A percentile compares a stretch with the other conserved stretches of the same genome.
Conservation (phyloP, 1,284 basidiomycete genomes). For the Porphyrellus sp. region DNA sequence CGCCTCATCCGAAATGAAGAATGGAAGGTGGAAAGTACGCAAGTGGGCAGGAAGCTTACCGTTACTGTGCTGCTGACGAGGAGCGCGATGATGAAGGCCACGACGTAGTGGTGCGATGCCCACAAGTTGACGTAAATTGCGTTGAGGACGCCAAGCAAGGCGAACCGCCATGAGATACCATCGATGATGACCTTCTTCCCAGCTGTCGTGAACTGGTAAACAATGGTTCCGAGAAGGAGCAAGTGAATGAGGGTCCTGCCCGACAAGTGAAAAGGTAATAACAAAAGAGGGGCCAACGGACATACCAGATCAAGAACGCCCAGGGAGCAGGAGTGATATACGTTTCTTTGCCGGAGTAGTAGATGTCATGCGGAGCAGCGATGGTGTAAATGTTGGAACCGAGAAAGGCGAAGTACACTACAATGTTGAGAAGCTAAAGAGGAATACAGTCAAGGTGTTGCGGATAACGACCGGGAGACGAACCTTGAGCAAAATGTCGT, state of each 20-base stretch:
- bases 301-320: constrained; percentile 79
- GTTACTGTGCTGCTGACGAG: constrained; percentile 81
- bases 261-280: constrained; percentile 13
- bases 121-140: constrained; percentile 83
- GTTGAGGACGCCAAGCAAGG: constrained; percentile 81
- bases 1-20: constrained; percentile 10
- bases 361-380: constrained; percentile 66
- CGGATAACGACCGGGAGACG: constrained; percentile 9
- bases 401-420: constrained; percentile 79
- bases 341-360: constrained; percentile 72
- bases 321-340: constrained; percentile 90
- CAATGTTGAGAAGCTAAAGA: constrained; percentile 68
- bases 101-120: constrained; percentile 68
- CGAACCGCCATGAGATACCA: constrained; percentile 86
- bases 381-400: constrained; percentile 87
- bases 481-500: constrained; percentile 78
- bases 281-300: constrained; percentile 14
- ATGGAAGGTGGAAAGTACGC: constrained; percentile 8
- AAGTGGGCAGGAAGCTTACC: constrained; percentile 36
- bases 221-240: constrained; percentile 80
- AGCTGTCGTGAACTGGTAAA: constrained; percentile 85
- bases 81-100: constrained; percentile 82
- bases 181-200: constrained; percentile 84
- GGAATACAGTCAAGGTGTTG: neutral
- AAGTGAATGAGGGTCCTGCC: constrained; percentile 81